These are phyloP conservation scores for Tillandsia leiboldiana DNA, from an alignment of 176 grass and related monocot genomes.

Conservation along the genomic window DNA sequence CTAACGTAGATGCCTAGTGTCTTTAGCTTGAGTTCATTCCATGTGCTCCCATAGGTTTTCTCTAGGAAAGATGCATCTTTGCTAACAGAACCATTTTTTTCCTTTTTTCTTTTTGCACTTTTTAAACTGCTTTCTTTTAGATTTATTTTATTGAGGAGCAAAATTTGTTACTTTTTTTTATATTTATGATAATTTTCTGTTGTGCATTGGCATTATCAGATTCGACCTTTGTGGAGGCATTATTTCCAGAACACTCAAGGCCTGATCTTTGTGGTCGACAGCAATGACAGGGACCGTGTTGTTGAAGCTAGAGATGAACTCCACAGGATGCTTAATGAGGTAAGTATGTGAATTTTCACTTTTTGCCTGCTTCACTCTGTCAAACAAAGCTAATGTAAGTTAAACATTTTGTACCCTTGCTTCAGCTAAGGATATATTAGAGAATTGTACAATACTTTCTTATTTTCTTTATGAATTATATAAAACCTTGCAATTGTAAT, in stretches of 20 bases:
- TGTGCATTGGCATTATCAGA: background rate
- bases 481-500: background rate
- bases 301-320: slow-evolving; percentile 15
- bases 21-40: background rate
- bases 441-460: background rate
- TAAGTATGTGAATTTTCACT: background rate
- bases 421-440: background rate
- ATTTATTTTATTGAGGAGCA: background rate
- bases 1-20: background rate
- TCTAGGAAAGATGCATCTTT: slow-evolving; percentile 1
- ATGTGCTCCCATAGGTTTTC: background rate
- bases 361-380: too few relatives aligned
- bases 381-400: background rate
- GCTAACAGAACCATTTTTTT: background rate
- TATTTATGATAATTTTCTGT: background rate
- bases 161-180: background rate
- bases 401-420: background rate
- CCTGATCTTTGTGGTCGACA: slow-evolving; percentile 15
- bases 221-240: slow-evolving; percentile 12
- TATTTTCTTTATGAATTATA: background rate
- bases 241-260: slow-evolving; percentile 15
- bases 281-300: slow-evolving; percentile 14
- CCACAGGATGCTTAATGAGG: slow-evolving; percentile 14
- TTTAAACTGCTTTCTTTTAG: background rate
- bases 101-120: background rate